Evolutionary conservation across 2,329 filamentous ascomycete genomes (phyloP), one percentile per base, ranked within the genome.

Genomic region (Neobulgaria alba): DNA sequence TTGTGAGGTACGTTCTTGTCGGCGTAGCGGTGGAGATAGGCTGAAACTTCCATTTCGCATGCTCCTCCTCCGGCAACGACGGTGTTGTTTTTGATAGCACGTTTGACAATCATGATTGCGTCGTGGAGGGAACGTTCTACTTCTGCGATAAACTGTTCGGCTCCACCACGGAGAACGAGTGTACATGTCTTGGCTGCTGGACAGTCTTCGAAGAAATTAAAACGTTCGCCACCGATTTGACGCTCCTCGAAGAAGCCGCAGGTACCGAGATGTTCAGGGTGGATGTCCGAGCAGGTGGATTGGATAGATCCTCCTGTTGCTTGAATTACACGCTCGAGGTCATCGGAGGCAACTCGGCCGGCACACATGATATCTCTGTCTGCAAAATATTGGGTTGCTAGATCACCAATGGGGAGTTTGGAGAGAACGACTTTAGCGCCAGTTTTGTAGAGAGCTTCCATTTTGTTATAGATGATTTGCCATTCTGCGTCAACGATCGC

Each of bases 401-500:
- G 69, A 70, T 98, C 92, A 59, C 92, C 92, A 59, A 98, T 96
- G 30, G 92, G 92, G 47, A 96, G 74, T 69, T 95, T 96, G 67
- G 87, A 95, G 43, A 98, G 79, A 31, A 98, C 88, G 38, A 98
- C 88, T 76, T 95, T 95, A 51, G 92, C 92, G 40, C 92, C 92
- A 4, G 90, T 95, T 67, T 90, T 81, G 74, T 90, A 77, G 39
- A 95, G 69, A 36, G 90, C 86, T 69, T 98, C 92, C 63, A 98
- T 85, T 75, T 98, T 98, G 73, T 95, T 90, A 78, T 83, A 96
- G 65, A 98, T 98, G 61, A 98, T 98, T 67, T 95, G 88, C 92
- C 92, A 98, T 67, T 98, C 92, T 20, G 92, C 92, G 60, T 98
- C 92, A 61, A 98, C 92, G 55, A 98, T 95, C 49, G 92, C 92